Evolutionary conservation across 805 yeast genomes (phyloP), one percentile per base, ranked within the genome.

Genomic region (Teunomyces cretensis): DNA sequence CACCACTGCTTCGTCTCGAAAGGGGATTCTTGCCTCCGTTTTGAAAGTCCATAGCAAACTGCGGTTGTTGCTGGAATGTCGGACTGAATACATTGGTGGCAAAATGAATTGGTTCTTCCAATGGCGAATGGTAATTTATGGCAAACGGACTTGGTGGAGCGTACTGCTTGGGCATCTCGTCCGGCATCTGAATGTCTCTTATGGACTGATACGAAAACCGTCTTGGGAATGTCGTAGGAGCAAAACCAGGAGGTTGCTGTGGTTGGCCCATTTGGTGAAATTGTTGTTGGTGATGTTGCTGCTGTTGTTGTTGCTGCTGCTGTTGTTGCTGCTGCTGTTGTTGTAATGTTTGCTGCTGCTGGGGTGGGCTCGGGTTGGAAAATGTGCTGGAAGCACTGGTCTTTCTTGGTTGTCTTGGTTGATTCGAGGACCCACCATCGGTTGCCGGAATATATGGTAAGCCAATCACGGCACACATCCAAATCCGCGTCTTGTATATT

Each of bases 401-500:
- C 15, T 35, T 35, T 8, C 38, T 12, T 11, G 12, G 12, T 11
- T 35, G 38, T 12, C 38, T 24, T 35, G 13, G 16, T n/a, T 22
- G 9, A 9, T 22, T 19, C 22, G 22, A 19, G 22, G 22, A 3
- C 3, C 6, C 22, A 19, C 22, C 22, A 3, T 35, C 38, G 7
- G 38, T 17, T 6, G 27, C 28, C 7, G 38, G 38, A 8, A 35
- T 24, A 41, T 57, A 67, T 1, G 76, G 75, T 22, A 64, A 54
- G 2, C 76, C 77, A 39, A 53, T 62, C 22, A 85, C 86, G 0
- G 94, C 91, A 72, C 91, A 84, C 64, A 87, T 68, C 94, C 95
- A 87, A 51, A 86, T 86, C 56, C 92, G 72, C 0, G 91, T 85
- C 64, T 86, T 86, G 69, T 84, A 86, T 47, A 83, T 80, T 58